Evolutionary conservation across 345 rosid genomes (phyloP).

Genomic region (Boechera divaricarpa): DNA sequence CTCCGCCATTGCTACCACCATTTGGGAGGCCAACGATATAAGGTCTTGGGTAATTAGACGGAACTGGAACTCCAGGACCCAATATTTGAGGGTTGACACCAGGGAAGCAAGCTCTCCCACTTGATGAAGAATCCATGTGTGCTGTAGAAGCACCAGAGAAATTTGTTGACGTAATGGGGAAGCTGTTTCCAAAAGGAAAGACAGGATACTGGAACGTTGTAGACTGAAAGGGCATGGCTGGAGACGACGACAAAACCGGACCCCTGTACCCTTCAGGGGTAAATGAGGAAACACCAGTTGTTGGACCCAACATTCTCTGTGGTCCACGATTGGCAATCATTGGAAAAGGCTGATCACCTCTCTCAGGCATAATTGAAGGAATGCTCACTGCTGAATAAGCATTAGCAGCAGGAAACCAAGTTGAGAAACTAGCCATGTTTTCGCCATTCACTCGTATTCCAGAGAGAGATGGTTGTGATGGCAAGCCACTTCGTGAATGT

Average conservation of each 20-base stretch:
- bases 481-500: constrained; percentile 48
- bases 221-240: constrained; percentile 68
- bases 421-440: constrained; percentile 59
- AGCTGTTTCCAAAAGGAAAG: constrained; percentile 62
- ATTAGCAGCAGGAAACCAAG: constrained; percentile 69
- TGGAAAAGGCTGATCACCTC: constrained; percentile 73
- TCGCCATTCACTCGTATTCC: constrained; percentile 54
- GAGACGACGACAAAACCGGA: constrained; percentile 72
- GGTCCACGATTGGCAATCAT: constrained; percentile 60
- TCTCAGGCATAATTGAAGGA: constrained; percentile 64
- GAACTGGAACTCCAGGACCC: constrained; percentile 57
- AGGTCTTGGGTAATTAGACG: constrained; percentile 65
- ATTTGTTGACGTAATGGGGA: constrained; percentile 62
- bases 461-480: constrained; percentile 59
- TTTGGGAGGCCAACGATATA: constrained; percentile 66
- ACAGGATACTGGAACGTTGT: constrained; percentile 70
- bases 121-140: constrained; percentile 67
- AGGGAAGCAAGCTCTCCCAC: constrained; percentile 69
- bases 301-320: constrained; percentile 63
- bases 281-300: constrained; percentile 57
- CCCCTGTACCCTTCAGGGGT: constrained; percentile 65
- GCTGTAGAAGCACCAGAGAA: constrained; percentile 70
- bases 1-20: constrained; percentile 47
- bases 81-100: constrained; percentile 63
- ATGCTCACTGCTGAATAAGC: constrained; percentile 61